Conservation (phyloP, 2,329 filamentous ascomycete species). For the Botrytis fabae region DNA sequence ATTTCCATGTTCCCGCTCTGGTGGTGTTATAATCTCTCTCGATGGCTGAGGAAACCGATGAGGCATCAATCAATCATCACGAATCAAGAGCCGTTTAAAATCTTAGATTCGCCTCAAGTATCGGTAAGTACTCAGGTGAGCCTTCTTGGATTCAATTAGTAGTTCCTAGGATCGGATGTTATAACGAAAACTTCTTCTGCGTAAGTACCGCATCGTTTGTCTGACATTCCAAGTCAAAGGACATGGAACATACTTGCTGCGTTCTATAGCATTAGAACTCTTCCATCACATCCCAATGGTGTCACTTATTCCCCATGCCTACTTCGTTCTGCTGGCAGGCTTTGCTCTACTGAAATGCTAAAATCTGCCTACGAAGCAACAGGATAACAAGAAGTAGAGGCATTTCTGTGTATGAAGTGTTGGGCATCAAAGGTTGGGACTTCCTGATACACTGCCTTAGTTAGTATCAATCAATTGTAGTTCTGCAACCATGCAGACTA, state of each 20-base stretch:
- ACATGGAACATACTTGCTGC: neutral
- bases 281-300: neutral
- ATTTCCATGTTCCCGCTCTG: neutral
- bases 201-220: neutral
- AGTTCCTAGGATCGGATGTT: neutral
- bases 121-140: too few species aligned
- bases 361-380: neutral
- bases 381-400: neutral
- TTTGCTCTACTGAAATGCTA: neutral
- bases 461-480: too few species aligned
- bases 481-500: too few species aligned
- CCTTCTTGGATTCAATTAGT: neutral
- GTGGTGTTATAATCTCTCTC: neutral
- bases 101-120: too few species aligned
- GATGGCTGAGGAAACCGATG: neutral
- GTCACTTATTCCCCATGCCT: neutral
- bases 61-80: neutral
- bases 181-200: neutral
- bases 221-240: neutral
- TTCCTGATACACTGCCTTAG: neutral
- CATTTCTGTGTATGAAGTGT: neutral
- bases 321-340: neutral
- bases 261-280: neutral
- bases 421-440: too few species aligned
- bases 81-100: neutral